Base-by-base conservation (phyloP, 192 early-diverging fungal genomes). In the Tieghemiomyces parasiticus region DNA sequence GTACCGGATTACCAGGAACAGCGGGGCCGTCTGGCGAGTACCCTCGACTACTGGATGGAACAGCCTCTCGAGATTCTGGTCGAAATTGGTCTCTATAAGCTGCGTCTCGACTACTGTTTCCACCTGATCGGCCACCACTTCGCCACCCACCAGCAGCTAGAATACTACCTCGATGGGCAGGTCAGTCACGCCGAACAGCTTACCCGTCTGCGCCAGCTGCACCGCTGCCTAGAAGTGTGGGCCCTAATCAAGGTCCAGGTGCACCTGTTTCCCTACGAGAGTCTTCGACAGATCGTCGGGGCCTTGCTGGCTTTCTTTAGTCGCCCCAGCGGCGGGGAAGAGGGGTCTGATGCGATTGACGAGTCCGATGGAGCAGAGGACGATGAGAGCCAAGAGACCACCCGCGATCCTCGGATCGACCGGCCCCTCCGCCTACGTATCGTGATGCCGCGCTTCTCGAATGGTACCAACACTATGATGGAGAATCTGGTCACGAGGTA, bases 41-140 rank as follows among this genome's bases (percentile, higher is more conserved):
- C 60, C 0, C 68, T 74, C 35, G 66, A 74, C 16, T 72, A 65
- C 48, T 74, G 72, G 72, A 47, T 71, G 1, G 67, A 72, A 33
- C 59, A 71, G 44, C 72, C 72, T 24, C 24, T 71, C 60, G 72
- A 74, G 47, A 26, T 64, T 22, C 47, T 71, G 54, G 70, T 74
- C 10, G 72, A 71, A 45, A 61, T 65, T 24, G 72, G 72, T 3
- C 60, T 74, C 14, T 62, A 63, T 65, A 74, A 74, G 44, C 58
- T 74, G 38, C 72, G 62, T 52, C 26, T 65, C 34, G 72, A 74
- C 46, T 68, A 67, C 35, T 60, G 22, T 30, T 48, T 42, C 32
- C 52, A 62, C 44, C 56, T 73, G 59, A 38, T 71, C 30, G 66
- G 71, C 29, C n/a, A 29, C 50, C 19, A 52, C 28, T 22, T 52